phyloP scores from a whole-genome alignment of 2,329 filamentous ascomycete genomes.

The Scedosporium apiospermum region DNA sequence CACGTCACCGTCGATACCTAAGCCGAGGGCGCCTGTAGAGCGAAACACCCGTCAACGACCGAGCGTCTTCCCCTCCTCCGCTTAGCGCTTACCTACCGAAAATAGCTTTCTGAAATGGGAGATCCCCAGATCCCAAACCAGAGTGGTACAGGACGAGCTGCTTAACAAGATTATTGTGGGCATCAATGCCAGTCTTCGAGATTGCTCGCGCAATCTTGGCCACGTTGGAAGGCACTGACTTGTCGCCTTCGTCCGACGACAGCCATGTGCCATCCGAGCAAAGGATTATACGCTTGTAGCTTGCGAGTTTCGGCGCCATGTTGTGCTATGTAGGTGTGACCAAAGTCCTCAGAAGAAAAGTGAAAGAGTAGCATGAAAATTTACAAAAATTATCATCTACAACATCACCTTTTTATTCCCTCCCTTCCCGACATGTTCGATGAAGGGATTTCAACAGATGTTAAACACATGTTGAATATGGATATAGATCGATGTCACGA shows the following conservation, averaged over 20 bases:
- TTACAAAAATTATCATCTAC: not conserved
- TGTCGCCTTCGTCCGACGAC: conserved; percentile 4
- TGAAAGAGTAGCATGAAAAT: not conserved
- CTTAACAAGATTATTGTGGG: conserved; percentile 17
- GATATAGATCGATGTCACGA: too few species aligned
- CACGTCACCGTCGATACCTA: not conserved
- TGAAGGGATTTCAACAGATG: not conserved
- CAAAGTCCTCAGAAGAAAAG: not conserved
- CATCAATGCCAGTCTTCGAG: conserved; percentile 3
- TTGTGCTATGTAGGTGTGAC: not conserved
- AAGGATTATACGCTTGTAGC: conserved; percentile 8
- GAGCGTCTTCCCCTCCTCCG: not conserved
- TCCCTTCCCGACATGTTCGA: not conserved
- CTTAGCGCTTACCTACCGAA: not conserved
- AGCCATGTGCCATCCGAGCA: conserved; percentile 10
- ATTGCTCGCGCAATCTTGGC: conserved; percentile 21
- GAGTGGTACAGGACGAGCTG: conserved; percentile 27
- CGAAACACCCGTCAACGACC: not conserved
- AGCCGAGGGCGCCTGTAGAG: not conserved
- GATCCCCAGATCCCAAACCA: conserved; percentile 18
- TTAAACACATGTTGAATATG: not conserved
- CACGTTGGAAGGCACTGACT: conserved; percentile 17
- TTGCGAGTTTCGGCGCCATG: not conserved
- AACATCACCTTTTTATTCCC: not conserved
- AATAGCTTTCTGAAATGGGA: not conserved